phyloP scores from a whole-genome alignment of 2,329 filamentous ascomycete genomes.

The Exophiala sp. region DNA sequence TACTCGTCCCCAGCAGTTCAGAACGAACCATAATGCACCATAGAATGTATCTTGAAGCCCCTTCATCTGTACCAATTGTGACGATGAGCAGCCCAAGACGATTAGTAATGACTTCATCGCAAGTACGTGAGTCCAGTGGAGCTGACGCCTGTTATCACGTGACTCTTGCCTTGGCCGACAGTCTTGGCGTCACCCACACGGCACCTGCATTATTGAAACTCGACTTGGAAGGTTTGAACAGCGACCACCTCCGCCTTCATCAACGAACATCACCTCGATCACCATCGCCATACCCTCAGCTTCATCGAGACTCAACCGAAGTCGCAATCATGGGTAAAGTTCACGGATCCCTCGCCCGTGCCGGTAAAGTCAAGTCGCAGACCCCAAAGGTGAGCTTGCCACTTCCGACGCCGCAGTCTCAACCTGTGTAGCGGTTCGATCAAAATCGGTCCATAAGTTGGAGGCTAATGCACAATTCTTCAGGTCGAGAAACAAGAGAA shows the following conservation, averaged over 20 bases:
- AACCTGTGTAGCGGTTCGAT: conserved; percentile 12
- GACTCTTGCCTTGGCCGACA: not conserved
- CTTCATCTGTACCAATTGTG: too few species aligned
- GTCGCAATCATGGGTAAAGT: conserved; percentile 74
- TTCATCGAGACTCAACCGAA: conserved; percentile 19
- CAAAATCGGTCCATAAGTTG: not conserved
- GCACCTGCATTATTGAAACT: conserved; percentile 1
- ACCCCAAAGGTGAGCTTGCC: conserved; percentile 69
- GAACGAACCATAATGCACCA: too few species aligned
- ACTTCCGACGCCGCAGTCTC: conserved; percentile 11
- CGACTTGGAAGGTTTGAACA: conserved; percentile 1
- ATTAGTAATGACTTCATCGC: too few species aligned
- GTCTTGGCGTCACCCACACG: conserved; percentile 1
- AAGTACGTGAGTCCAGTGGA: not conserved
- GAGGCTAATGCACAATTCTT: conserved; percentile 7
- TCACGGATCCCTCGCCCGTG: conserved; percentile 84
- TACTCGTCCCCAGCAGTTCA: too few species aligned
- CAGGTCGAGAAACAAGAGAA: conserved; percentile 90
- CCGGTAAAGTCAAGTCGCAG: conserved; percentile 95
- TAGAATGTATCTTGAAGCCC: too few species aligned
- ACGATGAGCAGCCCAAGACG: too few species aligned
- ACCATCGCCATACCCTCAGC: conserved; percentile 11
- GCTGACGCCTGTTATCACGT: not conserved
- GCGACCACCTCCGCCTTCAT: not conserved
- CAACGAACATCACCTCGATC: conserved; percentile 3